Evolutionary conservation across 495 filamentous ascomycete genomes (phyloP), one percentile per base, ranked within the genome.

Genomic region (Aspergillus bertholletiae): DNA sequence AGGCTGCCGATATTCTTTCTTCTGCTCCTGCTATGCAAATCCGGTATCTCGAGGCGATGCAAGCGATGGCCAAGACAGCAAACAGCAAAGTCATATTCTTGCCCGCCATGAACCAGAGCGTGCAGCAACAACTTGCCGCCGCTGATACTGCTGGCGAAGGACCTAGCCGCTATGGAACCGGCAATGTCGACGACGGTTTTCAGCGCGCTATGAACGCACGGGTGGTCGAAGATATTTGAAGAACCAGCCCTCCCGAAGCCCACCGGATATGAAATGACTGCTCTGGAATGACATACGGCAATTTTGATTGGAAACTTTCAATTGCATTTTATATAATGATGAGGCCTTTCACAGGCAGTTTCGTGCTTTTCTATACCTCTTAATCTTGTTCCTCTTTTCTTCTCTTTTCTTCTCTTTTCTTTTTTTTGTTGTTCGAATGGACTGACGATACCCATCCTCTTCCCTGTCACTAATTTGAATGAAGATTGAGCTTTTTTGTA

Each of bases 21-120:
- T 90, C 84, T 27, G 95, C 94, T 0, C 95, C 94, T 0, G 94
- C 94, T 46, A 99, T 99, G 94, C 94, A 99, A 74, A 99, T 99
- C 74, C 78, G 92, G 21, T 96, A 97, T 61, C 84, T 99, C 56
- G 94, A 99, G 78, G 94, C 94, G n/a, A 97, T 97, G 91, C 94
- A 99, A 68, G 83, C 90, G 8, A 97, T 97, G 94, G 95, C 94
- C 54, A 97, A 97, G 84, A 82, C 81, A 0, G 92, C 94, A 18
- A 96, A 96, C 73, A 82, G 80, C 78, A 97, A 98, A 79, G 94
- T 98, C 62, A 97, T 98, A 67, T 98, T 97, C 82, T 68, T 98
- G 61, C 92, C 92, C 1, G 75, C 77, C 1, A 81, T 69, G 30
- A 76, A 71, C 58, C 67, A 83, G 61, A 78, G 69, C 2, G 68